These are phyloP conservation scores for Fusarium nanum DNA, from an alignment of 2,329 filamentous ascomycete species.

Conservation along the genomic window DNA sequence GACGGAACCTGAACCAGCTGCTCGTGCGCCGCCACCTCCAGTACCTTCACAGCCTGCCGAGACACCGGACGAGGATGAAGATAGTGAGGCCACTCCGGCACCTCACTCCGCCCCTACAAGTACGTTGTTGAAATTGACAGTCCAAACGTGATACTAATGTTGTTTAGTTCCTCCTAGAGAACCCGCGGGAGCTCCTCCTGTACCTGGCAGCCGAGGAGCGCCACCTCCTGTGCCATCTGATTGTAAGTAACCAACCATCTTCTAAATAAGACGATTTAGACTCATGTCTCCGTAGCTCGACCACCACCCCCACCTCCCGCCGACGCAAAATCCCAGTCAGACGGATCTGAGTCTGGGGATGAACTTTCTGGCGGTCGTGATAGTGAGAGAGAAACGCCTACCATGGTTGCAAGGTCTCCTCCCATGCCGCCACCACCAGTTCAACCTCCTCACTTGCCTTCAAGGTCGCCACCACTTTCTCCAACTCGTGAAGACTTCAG, in stretches of 20 bases:
- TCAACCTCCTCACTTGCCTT: constrained; percentile 43
- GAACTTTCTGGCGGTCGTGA: constrained; percentile 73
- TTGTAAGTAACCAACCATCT: constrained; percentile 60
- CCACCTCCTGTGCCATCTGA: constrained; percentile 70
- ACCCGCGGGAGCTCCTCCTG: constrained; percentile 54
- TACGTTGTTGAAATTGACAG: constrained; percentile 21
- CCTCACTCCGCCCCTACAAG: constrained; percentile 40
- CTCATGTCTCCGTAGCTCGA: constrained; percentile 63
- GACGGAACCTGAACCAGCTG: constrained; percentile 49
- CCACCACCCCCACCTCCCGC: constrained; percentile 67
- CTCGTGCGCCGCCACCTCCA: constrained; percentile 47
- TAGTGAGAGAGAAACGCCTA: constrained; percentile 50
- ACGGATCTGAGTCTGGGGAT: constrained; percentile 89
- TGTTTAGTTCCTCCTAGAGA: constrained; percentile 51
- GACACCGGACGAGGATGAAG: constrained; percentile 48
- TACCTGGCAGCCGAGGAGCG: constrained; percentile 64
- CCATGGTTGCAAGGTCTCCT: constrained; percentile 50
- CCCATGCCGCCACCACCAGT: constrained; percentile 58
- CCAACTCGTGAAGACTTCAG: constrained; percentile 52
- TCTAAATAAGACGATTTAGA: constrained; percentile 45
- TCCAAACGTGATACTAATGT: constrained; percentile 38
- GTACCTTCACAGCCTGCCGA: constrained; percentile 46
- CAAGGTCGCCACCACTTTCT: constrained; percentile 51
- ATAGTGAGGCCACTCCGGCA: constrained; percentile 53
- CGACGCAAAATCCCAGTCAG: constrained; percentile 71